These are phyloP conservation scores for Syzygium grande DNA, from an alignment of 345 rosid genomes.

Conservation along the genomic window DNA sequence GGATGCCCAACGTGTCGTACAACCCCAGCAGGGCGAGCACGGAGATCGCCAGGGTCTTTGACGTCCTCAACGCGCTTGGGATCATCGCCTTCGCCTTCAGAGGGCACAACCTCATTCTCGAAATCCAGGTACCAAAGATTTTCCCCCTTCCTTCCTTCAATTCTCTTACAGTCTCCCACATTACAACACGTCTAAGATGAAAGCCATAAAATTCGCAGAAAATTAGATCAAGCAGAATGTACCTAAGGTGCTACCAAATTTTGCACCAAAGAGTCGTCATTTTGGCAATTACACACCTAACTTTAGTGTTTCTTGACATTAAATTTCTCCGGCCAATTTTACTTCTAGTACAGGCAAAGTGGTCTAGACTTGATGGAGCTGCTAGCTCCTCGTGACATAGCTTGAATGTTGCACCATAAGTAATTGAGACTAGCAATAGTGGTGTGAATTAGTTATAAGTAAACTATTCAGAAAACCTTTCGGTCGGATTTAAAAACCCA, in stretches of 20 bases:
- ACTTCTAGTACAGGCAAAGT: background rate
- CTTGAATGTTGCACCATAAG: background rate
- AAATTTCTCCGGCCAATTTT: background rate
- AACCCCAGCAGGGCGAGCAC: background rate
- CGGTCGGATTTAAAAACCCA: background rate
- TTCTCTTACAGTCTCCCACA: background rate
- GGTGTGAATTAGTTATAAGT: background rate
- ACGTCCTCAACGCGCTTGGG: constrained; percentile 47
- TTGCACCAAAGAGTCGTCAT: background rate
- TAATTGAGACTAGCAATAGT: too few species aligned
- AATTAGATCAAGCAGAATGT: background rate
- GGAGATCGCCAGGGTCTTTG: constrained; percentile 17
- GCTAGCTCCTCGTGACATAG: background rate
- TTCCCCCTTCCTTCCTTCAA: too few species aligned
- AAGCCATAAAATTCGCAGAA: background rate
- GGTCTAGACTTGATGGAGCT: background rate
- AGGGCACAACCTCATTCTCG: constrained; percentile 67
- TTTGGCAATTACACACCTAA: background rate
- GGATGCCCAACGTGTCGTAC: constrained; percentile 33
- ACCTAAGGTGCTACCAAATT: background rate
- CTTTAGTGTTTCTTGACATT: background rate
- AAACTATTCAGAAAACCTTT: background rate
- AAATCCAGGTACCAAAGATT: constrained; percentile 50
- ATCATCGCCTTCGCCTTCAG: constrained; percentile 59
- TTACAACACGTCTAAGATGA: background rate